Evolutionary conservation across 2,329 filamentous ascomycete genomes (phyloP), one percentile per base, ranked within the genome.

Genomic region (Parastagonospora nodorum): DNA sequence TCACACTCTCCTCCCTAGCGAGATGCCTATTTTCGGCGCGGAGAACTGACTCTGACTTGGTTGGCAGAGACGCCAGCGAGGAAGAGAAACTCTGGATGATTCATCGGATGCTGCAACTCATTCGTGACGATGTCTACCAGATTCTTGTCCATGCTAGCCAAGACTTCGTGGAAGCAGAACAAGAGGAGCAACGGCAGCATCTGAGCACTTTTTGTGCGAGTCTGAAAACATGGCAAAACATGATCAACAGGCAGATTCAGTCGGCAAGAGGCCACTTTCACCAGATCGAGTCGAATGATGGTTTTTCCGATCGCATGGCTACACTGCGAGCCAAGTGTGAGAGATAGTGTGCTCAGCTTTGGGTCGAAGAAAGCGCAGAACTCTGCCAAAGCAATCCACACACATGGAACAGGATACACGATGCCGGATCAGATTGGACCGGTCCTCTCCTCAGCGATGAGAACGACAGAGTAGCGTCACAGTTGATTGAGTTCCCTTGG

Each of bases 121-220:
- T 47, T 2, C 45, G 45, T n/a, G 45, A 47, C 16, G 45, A 47
- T 12, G 36, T 42, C 6, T 16, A 40, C 28, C 16, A 14, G 11
- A 14, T 35, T 15, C 15, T 42, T n/a, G 11, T 27, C 9, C 15
- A 12, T n/a, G 16, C 37, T 6, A 39, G 24, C 12, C 15, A 19
- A 8, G 15, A 39, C 15, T 28, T 35, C 32, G n/a, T n/a, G 11
- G 32, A 36, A 4, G 8, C 30, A 29, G 31, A 19, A 14, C 8
- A 12, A 33, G 30, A 12, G 7, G 42, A 44, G 15, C 31, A 44
- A 37, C 4, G 2, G 16, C 31, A 11, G n/a, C 42, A 44, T 12
- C 41, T 47, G 30, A 30, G 1, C 19, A 16, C 7, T 2, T 47
- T 47, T 24, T 8, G 24, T 4, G 8, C 16, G 30, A 44, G 42